phyloP scores from a whole-genome alignment of 257 asterid genomes.

The Penstemon davidsonii region DNA sequence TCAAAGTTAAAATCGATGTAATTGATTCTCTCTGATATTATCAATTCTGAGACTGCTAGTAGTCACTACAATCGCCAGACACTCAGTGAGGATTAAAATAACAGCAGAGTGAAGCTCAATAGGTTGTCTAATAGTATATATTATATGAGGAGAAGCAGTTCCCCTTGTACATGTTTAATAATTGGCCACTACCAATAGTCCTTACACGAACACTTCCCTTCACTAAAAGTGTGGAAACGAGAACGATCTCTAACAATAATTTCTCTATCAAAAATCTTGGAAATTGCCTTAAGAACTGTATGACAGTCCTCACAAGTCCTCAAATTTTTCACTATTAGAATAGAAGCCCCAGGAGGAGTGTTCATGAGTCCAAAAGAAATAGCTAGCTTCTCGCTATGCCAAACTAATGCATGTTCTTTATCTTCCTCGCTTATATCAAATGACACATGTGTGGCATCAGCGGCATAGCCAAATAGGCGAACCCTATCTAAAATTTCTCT shows the following conservation, averaged over 20 bases:
- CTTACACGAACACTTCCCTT: constrained; percentile 60
- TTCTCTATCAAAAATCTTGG: constrained; percentile 55
- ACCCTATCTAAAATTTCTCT: constrained; percentile 45
- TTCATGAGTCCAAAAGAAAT: constrained; percentile 56
- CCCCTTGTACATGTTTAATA: neutral
- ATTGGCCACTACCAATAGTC: constrained; percentile 51
- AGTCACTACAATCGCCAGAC: neutral
- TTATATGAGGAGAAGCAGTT: neutral
- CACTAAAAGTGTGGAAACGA: constrained; percentile 50
- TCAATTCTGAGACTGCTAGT: neutral
- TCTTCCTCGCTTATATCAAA: constrained; percentile 64
- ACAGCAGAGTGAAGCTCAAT: neutral
- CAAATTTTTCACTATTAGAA: constrained; percentile 52
- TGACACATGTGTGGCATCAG: constrained; percentile 49
- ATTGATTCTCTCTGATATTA: neutral
- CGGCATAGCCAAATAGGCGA: constrained; percentile 47
- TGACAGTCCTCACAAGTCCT: constrained; percentile 74
- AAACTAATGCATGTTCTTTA: constrained; percentile 62
- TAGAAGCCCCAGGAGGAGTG: constrained; percentile 34
- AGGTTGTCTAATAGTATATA: neutral
- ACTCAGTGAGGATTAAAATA: neutral
- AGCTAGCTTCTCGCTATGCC: constrained; percentile 74
- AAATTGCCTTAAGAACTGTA: constrained; percentile 50
- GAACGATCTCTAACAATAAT: constrained; percentile 60
- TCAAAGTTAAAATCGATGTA: neutral